Conservation (phyloP, 148 eudicot genomes). For the Persicaria tinctoria region DNA sequence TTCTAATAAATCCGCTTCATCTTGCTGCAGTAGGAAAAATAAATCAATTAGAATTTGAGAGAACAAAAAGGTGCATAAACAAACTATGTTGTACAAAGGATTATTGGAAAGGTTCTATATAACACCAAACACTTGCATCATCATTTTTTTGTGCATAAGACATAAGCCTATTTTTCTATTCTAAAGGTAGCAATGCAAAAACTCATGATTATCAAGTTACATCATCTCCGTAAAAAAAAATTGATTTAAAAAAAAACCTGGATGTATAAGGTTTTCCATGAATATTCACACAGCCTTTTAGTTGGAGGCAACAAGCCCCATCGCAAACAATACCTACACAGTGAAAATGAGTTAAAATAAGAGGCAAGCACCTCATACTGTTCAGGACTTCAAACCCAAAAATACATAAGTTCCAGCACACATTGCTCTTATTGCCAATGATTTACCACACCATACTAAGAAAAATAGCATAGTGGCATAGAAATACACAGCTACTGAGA, state of each 20-base stretch:
- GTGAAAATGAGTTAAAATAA: neutral
- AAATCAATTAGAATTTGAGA: neutral
- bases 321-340: slow-evolving; percentile 68
- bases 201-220: neutral
- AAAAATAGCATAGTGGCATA: neutral
- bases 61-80: neutral
- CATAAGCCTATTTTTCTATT: neutral
- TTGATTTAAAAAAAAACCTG: slow-evolving; percentile 30
- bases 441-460: neutral
- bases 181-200: neutral
- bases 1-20: slow-evolving; percentile 83
- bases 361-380: neutral
- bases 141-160: neutral
- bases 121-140: neutral
- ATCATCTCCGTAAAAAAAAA: neutral
- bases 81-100: neutral
- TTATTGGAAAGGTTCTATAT: neutral
- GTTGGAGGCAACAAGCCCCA: slow-evolving; percentile 75
- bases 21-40: slow-evolving; percentile 50
- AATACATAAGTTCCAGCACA: neutral
- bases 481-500: neutral
- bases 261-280: slow-evolving; percentile 92
- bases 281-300: slow-evolving; percentile 61
- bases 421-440: neutral
- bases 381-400: neutral